These are phyloP conservation scores for Dichotomocladium elegans DNA, from an alignment of 371 early-diverging fungal species.

Conservation along the genomic window DNA sequence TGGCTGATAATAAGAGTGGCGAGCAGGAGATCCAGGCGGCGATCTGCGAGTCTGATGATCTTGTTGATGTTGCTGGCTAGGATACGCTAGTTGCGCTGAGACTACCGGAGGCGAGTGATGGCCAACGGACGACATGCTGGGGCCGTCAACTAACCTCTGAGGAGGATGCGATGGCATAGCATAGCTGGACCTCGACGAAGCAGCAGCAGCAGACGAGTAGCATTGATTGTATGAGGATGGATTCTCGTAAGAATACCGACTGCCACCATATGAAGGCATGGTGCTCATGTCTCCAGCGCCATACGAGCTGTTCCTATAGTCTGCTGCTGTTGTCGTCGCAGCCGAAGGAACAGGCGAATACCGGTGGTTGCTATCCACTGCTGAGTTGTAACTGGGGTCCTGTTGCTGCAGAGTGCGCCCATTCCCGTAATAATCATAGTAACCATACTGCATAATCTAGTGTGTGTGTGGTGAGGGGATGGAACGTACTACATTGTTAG, in stretches of 20 bases:
- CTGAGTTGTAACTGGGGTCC: not conserved
- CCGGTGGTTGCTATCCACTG: not conserved
- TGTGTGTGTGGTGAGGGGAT: too few relatives aligned
- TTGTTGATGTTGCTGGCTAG: not conserved
- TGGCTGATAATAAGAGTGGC: not conserved
- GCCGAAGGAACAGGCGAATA: too few relatives aligned
- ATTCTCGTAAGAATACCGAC: not conserved
- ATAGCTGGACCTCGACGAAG: conserved; percentile 1
- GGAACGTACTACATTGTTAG: not conserved
- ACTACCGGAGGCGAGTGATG: conserved; percentile 7
- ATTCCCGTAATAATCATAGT: conserved; percentile 9
- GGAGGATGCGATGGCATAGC: conserved; percentile 8
- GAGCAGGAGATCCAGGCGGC: conserved; percentile 8
- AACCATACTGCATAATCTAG: conserved; percentile 10
- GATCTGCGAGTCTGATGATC: conserved; percentile 6
- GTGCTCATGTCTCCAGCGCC: not conserved
- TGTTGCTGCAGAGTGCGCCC: not conserved
- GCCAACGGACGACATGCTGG: not conserved
- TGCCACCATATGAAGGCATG: not conserved
- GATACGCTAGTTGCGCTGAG: not conserved
- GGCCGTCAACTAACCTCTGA: conserved; percentile 3
- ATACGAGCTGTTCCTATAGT: conserved; percentile 4
- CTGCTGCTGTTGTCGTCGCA: not conserved
- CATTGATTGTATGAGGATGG: conserved; percentile 15
- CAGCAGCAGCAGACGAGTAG: conserved; percentile 5